Evolutionary conservation across 306 rosid species (phyloP).

Genomic region (Gastrolobium bilobum): DNA sequence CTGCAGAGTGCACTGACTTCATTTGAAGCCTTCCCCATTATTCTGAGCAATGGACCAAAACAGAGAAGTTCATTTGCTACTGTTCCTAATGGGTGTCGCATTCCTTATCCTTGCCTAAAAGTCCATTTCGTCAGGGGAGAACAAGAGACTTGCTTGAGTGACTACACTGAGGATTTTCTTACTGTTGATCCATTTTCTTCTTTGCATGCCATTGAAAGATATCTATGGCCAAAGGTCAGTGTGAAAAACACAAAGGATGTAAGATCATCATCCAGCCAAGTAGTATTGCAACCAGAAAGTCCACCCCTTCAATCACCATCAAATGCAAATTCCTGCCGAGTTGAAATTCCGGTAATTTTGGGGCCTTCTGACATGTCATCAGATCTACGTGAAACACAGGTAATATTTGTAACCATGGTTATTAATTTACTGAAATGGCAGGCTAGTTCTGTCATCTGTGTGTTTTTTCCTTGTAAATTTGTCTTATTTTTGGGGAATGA

Average conservation of each 20-base stretch:
- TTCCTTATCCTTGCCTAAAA: slow-evolving; percentile 75
- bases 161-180: slow-evolving; percentile 65
- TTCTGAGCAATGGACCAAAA: slow-evolving; percentile 70
- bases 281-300: slow-evolving; percentile 59
- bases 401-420: slow-evolving; percentile 41
- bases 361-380: slow-evolving; percentile 56
- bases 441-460: slow-evolving; percentile 1
- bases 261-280: slow-evolving; percentile 53
- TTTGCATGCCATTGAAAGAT: slow-evolving; percentile 76
- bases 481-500: slow-evolving; percentile 2
- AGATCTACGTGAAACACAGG: slow-evolving; percentile 69
- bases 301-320: slow-evolving; percentile 60
- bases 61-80: slow-evolving; percentile 71
- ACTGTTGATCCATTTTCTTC: slow-evolving; percentile 86
- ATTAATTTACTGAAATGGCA: slow-evolving; percentile 11
- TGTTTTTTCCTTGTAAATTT: neutral
- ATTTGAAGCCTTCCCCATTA: slow-evolving; percentile 86
- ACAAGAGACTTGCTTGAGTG: slow-evolving; percentile 72
- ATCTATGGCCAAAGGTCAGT: slow-evolving; percentile 81
- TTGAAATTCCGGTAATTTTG: slow-evolving; percentile 48
- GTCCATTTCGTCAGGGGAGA: slow-evolving; percentile 82
- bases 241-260: slow-evolving; percentile 43
- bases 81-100: slow-evolving; percentile 72
- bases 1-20: slow-evolving; percentile 82
- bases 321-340: slow-evolving; percentile 60